Percentiles rank a stretch among this genome's conserved stretches.
These are phyloP conservation scores for Senna tora DNA, from an alignment of 306 rosid species.

Conservation along the genomic window DNA sequence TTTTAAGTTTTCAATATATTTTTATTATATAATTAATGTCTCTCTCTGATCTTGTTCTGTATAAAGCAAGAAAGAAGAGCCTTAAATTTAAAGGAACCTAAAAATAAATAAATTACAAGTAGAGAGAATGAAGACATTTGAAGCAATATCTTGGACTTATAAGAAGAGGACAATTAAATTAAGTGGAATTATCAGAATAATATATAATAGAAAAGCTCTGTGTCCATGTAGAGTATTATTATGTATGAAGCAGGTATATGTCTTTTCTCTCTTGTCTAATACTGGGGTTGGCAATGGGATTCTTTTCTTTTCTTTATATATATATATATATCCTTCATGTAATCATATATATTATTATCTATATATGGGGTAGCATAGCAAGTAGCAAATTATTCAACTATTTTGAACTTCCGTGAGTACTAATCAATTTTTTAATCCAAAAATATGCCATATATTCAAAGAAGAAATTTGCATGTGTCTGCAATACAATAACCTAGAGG, in stretches of 20 bases:
- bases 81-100: neutral
- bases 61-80: conserved; percentile 7
- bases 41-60: neutral
- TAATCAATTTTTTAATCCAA: too few species aligned
- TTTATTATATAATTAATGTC: conserved; percentile 11
- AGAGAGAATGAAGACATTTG: conserved; percentile 32
- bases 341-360: too few species aligned
- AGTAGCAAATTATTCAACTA: conserved; percentile 19
- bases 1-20: neutral
- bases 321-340: neutral
- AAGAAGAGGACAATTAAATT: conserved; percentile 38
- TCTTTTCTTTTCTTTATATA: too few species aligned
- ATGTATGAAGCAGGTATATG: conserved; percentile 34
- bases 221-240: conserved; percentile 21
- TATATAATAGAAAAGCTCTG: conserved; percentile 20
- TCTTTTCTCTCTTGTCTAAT: conserved; percentile 32
- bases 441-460: neutral
- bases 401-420: neutral
- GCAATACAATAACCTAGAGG: neutral
- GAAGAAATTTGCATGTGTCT: neutral
- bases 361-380: conserved; percentile 5
- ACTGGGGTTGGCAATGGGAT: too few species aligned
- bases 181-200: conserved; percentile 18
- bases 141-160: conserved; percentile 36
- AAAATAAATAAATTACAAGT: neutral